phyloP scores from a whole-genome alignment of 2,329 filamentous ascomycete genomes.

The Plenodomus biglobosus region DNA sequence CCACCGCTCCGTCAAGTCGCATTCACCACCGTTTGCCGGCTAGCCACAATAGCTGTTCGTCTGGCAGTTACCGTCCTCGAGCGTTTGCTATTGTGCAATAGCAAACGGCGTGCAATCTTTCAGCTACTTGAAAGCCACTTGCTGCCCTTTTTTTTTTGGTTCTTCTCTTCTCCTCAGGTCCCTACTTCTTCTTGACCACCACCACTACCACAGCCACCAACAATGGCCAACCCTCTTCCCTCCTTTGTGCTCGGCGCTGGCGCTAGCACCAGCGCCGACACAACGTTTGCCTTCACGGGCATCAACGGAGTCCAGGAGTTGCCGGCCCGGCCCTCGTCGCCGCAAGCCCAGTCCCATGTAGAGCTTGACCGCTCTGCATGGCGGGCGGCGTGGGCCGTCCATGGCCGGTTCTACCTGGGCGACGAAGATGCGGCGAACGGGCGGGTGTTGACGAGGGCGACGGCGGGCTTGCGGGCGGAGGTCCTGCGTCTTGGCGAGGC shows the following conservation, averaged over 20 bases:
- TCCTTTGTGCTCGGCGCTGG: not conserved
- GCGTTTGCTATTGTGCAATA: not conserved
- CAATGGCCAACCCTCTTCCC: no score
- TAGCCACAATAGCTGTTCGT: not conserved
- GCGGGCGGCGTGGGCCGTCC: no score
- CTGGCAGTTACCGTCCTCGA: no score
- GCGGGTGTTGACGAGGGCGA: not conserved
- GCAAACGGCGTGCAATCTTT: not conserved
- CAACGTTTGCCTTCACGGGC: not conserved
- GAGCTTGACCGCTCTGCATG: no score
- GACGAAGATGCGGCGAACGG: not conserved
- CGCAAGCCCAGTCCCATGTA: no score
- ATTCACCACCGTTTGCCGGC: not conserved
- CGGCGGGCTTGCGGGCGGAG: not conserved
- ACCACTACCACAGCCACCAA: no score
- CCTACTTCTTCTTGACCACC: no score
- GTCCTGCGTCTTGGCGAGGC: not conserved
- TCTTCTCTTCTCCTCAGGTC: not conserved
- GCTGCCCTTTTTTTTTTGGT: not conserved
- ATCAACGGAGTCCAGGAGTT: not conserved
- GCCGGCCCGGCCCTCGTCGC: no score
- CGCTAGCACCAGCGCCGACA: no score
- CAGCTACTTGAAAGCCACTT: not conserved
- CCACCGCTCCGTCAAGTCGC: not conserved
- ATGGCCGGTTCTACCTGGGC: not conserved